phyloP scores from a whole-genome alignment of 257 asterid species.

The Salvia rosmarinus region DNA sequence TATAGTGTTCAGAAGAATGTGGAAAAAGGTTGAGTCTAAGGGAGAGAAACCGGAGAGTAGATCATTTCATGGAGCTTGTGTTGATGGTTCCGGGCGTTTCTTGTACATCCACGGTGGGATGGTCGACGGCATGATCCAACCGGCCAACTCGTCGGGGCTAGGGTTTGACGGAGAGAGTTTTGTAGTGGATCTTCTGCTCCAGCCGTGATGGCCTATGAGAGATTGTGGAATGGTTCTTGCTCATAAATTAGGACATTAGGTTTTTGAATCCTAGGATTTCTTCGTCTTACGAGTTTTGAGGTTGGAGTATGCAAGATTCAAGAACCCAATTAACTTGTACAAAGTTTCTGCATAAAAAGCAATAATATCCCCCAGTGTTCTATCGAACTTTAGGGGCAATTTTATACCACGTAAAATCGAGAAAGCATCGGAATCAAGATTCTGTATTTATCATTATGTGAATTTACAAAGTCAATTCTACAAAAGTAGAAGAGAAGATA shows the following conservation, averaged over 20 bases:
- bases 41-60: slow-evolving; percentile 68
- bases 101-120: slow-evolving; percentile 89
- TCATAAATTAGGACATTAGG: slow-evolving; percentile 1
- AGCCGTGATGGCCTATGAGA: slow-evolving; percentile 25
- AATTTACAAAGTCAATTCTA: background rate
- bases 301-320: slow-evolving; percentile 17
- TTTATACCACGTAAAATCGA: background rate
- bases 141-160: slow-evolving; percentile 62
- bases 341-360: background rate
- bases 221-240: slow-evolving; percentile 11
- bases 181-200: slow-evolving; percentile 65
- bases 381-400: background rate
- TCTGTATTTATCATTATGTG: background rate
- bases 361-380: slow-evolving; percentile 3
- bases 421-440: background rate
- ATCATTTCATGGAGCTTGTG: slow-evolving; percentile 88
- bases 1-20: slow-evolving; percentile 48
- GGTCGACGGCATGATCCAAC: slow-evolving; percentile 75
- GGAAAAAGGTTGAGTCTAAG: slow-evolving; percentile 60
- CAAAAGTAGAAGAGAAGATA: background rate
- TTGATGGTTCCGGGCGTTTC: slow-evolving; percentile 69
- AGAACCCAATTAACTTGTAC: background rate
- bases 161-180: slow-evolving; percentile 74
- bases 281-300: slow-evolving; percentile 18
- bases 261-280: slow-evolving; percentile 16